Conservation (phyloP, 805 yeast genomes). For the Saccharomycopsis babjevae region DNA sequence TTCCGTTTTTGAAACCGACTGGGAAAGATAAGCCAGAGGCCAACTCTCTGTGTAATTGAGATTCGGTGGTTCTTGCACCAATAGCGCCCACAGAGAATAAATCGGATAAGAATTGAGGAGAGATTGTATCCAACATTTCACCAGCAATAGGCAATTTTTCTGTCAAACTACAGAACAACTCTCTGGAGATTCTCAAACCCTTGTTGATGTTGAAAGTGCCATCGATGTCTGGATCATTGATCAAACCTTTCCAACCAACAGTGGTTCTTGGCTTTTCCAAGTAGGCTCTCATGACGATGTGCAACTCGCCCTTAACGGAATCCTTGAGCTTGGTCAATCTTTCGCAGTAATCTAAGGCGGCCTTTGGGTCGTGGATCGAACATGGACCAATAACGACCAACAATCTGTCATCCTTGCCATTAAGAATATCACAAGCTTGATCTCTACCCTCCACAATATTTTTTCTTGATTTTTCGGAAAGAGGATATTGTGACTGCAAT, state of each 20-base stretch:
- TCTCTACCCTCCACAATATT: constrained; percentile 71
- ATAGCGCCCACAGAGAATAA: constrained; percentile 91
- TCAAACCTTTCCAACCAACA: constrained; percentile 98
- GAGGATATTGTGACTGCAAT: constrained; percentile 75
- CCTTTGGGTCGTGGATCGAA: constrained; percentile 84
- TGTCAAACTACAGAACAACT: constrained; percentile 75
- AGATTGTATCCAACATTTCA: constrained; percentile 96
- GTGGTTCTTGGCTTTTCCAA: constrained; percentile 98
- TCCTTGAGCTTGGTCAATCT: constrained; percentile 57
- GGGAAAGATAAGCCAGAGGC: constrained; percentile 99
- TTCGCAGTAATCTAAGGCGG: constrained; percentile 81
- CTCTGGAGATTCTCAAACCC: constrained; percentile 81
- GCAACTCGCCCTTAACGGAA: constrained; percentile 65
- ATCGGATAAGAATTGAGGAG: constrained; percentile 92
- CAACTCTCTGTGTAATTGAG: constrained; percentile 94
- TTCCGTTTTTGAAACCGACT: constrained; percentile 96
- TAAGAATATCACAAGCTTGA: constrained; percentile 65
- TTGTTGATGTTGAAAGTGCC: constrained; percentile 89
- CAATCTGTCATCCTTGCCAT: constrained; percentile 71
- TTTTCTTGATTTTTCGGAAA: constrained; percentile 40
- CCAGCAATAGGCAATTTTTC: constrained; percentile 87
- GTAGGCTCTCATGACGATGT: constrained; percentile 93
- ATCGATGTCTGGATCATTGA: constrained; percentile 93
- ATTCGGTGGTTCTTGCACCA: constrained; percentile 98
- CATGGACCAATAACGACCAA: constrained; percentile 93